These are phyloP conservation scores for Penicillium cosmopolitanum DNA, from an alignment of 495 filamentous ascomycete genomes.

Conservation along the genomic window DNA sequence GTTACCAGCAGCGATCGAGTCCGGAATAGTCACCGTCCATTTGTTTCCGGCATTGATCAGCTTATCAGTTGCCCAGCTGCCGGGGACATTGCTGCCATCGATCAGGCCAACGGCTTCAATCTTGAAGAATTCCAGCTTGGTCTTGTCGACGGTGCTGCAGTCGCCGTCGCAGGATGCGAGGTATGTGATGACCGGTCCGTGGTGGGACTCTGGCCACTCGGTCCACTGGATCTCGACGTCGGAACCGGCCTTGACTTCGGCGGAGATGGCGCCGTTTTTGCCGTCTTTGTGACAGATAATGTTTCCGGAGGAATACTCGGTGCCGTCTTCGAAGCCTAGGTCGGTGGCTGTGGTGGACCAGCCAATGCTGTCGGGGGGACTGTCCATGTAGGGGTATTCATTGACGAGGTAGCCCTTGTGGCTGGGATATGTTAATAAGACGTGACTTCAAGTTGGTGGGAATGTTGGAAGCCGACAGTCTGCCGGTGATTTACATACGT, in stretches of 20 bases:
- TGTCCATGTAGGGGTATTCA: slow-evolving; percentile 37
- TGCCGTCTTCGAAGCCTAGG: slow-evolving; percentile 61
- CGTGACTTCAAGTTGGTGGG: not conserved
- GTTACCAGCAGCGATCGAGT: slow-evolving; percentile 64
- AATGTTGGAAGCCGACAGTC: not conserved
- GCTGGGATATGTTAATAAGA: slow-evolving; percentile 22
- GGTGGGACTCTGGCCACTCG: slow-evolving; percentile 67
- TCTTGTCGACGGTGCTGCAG: slow-evolving; percentile 68
- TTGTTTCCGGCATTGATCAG: slow-evolving; percentile 69
- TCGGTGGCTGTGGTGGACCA: slow-evolving; percentile 60
- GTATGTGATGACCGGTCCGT: slow-evolving; percentile 76
- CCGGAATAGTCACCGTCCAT: slow-evolving; percentile 71
- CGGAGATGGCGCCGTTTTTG: slow-evolving; percentile 54
- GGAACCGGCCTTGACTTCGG: slow-evolving; percentile 57
- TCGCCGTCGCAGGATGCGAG: slow-evolving; percentile 73
- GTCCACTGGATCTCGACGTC: slow-evolving; percentile 67
- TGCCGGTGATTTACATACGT: not conserved
- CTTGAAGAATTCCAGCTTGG: slow-evolving; percentile 73
- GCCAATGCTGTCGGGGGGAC: slow-evolving; percentile 55
- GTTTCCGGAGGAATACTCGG: slow-evolving; percentile 51
- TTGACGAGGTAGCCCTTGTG: slow-evolving; percentile 44
- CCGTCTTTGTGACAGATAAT: slow-evolving; percentile 73
- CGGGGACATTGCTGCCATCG: slow-evolving; percentile 49
- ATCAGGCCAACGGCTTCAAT: slow-evolving; percentile 67
- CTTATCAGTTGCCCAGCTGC: slow-evolving; percentile 69